Evolutionary conservation across 768 basidiomycete genomes (phyloP).

Genomic region (Lactarius sanguifluus): DNA sequence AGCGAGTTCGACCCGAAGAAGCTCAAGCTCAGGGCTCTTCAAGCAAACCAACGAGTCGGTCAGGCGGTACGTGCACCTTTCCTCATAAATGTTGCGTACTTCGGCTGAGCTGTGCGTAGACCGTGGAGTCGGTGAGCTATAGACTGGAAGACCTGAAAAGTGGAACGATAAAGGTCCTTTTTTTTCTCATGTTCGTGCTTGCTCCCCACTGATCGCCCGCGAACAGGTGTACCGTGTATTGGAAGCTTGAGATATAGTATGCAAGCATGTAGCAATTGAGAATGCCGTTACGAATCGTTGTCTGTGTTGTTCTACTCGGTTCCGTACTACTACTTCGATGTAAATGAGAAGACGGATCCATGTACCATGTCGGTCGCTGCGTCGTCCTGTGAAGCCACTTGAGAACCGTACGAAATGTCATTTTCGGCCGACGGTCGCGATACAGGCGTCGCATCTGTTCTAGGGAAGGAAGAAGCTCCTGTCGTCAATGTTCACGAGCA

Average conservation of each 20-base stretch:
- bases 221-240: conserved; percentile 36
- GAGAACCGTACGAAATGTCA: neutral
- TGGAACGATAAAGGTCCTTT: conserved; percentile 69
- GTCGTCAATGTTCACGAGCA: neutral
- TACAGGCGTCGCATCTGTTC: neutral
- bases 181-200: neutral
- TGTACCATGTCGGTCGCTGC: neutral
- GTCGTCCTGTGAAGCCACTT: neutral
- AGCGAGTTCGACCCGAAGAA: conserved; percentile 86
- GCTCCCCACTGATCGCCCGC: neutral
- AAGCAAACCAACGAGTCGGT: conserved; percentile 84
- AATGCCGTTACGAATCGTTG: neutral
- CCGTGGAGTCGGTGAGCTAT: conserved; percentile 80
- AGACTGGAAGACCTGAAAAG: conserved; percentile 87
- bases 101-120: conserved; percentile 36
- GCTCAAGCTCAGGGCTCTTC: conserved; percentile 78
- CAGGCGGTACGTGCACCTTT: conserved; percentile 59
- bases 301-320: neutral
- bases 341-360: neutral
- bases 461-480: conserved; percentile 4
- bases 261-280: neutral
- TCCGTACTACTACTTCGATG: conserved; percentile 15
- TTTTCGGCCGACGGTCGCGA: neutral
- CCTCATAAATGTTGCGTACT: conserved; percentile 5
- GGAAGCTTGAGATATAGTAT: conserved; percentile 30